These are phyloP conservation scores for Boletus sensibilis DNA, from an alignment of 768 basidiomycete species.

Conservation along the genomic window DNA sequence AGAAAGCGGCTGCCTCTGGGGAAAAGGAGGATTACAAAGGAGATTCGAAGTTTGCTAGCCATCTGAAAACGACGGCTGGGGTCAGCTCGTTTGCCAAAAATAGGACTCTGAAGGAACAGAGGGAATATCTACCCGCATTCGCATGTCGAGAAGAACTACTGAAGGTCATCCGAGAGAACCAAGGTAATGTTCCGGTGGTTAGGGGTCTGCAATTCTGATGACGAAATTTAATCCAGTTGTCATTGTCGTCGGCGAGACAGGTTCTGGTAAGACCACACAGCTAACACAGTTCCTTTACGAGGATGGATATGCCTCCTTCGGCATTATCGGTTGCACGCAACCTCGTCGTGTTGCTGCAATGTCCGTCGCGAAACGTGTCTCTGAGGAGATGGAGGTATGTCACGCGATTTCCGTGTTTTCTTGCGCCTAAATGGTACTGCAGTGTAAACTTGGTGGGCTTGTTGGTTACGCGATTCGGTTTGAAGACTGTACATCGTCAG, in stretches of 20 bases:
- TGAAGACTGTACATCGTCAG: slow-evolving; percentile 92
- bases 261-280: slow-evolving; percentile 98
- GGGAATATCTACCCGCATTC: slow-evolving; percentile 97
- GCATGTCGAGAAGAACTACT: slow-evolving; percentile 94
- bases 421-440: slow-evolving; percentile 4
- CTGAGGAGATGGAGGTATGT: slow-evolving; percentile 96
- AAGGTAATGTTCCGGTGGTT: slow-evolving; percentile 54
- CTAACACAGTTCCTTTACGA: slow-evolving; percentile 94
- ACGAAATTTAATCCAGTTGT: slow-evolving; percentile 52
- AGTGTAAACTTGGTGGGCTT: slow-evolving; percentile 86
- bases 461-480: slow-evolving; percentile 99
- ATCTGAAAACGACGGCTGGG: slow-evolving; percentile 77
- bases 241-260: slow-evolving; percentile 99
- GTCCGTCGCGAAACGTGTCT: slow-evolving; percentile 99
- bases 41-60: slow-evolving; percentile 96
- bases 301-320: slow-evolving; percentile 89
- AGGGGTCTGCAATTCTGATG: neutral
- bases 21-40: slow-evolving; percentile 78
- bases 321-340: slow-evolving; percentile 95
- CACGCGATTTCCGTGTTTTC: neutral
- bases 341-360: slow-evolving; percentile 98
- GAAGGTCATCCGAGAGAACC: slow-evolving; percentile 87
- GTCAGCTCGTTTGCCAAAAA: slow-evolving; percentile 78
- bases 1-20: slow-evolving; percentile 47
- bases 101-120: slow-evolving; percentile 88